These are phyloP conservation scores for Albugo laibachii DNA, from an alignment of 352 stramenopile genomes.

Conservation along the genomic window DNA sequence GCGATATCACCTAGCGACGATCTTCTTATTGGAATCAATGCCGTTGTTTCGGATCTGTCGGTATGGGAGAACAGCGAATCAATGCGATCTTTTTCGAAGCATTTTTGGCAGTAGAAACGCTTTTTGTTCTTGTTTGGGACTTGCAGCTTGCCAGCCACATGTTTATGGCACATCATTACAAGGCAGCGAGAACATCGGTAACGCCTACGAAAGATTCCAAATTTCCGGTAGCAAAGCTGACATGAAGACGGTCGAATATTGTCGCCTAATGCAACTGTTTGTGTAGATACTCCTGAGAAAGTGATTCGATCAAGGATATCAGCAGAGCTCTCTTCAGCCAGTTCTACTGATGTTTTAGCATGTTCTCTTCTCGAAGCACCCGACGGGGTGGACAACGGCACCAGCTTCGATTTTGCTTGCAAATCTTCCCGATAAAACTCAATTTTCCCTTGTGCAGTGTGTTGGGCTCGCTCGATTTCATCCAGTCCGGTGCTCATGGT, in stretches of 20 bases:
- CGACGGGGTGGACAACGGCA: too few species aligned
- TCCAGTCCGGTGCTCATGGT: constrained; percentile 8
- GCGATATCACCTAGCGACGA: background rate
- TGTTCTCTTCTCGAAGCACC: background rate
- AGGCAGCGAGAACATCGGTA: constrained; percentile 70
- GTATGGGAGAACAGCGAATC: constrained; percentile 17
- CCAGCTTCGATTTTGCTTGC: background rate
- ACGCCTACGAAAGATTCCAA: constrained; percentile 70
- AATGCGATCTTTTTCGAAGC: constrained; percentile 39
- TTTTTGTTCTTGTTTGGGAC: constrained; percentile 42
- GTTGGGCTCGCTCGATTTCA: constrained; percentile 47
- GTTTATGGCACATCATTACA: constrained; percentile 56
- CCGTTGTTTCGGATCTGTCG: constrained; percentile 1
- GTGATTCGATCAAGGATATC: constrained; percentile 17
- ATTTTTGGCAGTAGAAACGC: constrained; percentile 50
- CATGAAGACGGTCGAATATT: too few species aligned
- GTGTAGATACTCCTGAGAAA: constrained; percentile 30
- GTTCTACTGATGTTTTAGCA: background rate
- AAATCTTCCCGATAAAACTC: constrained; percentile 59
- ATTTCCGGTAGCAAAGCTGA: constrained; percentile 63
- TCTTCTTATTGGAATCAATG: constrained; percentile 4
- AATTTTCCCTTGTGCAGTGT: constrained; percentile 55
- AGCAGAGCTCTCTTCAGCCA: constrained; percentile 17
- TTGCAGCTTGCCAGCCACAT: constrained; percentile 53
- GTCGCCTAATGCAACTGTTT: constrained; percentile 22